Base-by-base conservation (phyloP, 176 grass and related monocot genomes). In the Eragrostis curvula region DNA sequence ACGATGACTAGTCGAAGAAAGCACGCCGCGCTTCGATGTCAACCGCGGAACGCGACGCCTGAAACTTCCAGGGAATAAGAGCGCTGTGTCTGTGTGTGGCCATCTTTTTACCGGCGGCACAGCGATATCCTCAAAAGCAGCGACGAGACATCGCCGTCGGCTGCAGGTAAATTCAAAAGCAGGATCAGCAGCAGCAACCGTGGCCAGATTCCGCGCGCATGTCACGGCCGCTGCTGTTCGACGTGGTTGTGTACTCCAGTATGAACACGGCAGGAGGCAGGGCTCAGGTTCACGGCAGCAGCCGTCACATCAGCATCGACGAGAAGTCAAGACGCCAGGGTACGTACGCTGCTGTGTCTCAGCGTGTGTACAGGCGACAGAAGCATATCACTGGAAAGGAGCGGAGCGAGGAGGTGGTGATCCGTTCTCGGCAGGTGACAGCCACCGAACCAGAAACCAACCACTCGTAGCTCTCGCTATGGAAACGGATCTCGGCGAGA, bases 401-500 rank as follows among this genome's bases (percentile, higher is more conserved):
- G 32, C 32, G 32, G 21, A 40, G 14, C 10, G 21, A 15, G 69
- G n/a, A n/a, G n/a, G n/a, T n/a, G n/a, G 14, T 49, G 28, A 51
- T 24, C 81, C 30, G 17, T 43, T 20, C 36, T 24, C 12, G 9
- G 68, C 68, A 59, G 87, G 82, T 85, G 75, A 79, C n/a, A 14
- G 44, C 51, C 75, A 68, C 8, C 74, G 0, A 68, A 65, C 56
- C n/a, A 43, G 24, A n/a, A 29, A 41, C 49, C 13, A 12, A 36
- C 71, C 49, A 39, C 48, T 52, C 70, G 25, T 71, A 24, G 9
- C 5, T 25, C 46, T 29, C 8, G 73, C 66, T 14, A 36, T 55
- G 44, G 63, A 68, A 85, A 45, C 30, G 68, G 60, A 75, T 81
- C 77, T 70, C 23, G 56, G 58, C 12, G 70, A 68, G 68, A 42